phyloP scores from a whole-genome alignment of 176 grass and related monocot species.

The Oryza brachyantha region DNA sequence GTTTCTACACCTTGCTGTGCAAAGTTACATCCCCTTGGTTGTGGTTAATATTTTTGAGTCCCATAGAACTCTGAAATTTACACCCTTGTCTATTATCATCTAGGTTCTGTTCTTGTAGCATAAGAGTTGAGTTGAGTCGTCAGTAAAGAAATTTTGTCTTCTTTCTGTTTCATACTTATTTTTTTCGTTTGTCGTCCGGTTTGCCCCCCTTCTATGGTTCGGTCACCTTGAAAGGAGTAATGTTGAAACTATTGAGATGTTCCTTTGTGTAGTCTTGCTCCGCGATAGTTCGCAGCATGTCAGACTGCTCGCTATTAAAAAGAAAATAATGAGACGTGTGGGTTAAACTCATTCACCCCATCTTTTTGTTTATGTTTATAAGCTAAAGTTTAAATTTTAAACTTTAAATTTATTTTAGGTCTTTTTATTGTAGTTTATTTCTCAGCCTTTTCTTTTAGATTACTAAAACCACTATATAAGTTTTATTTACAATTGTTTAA shows the following conservation, averaged over 20 bases:
- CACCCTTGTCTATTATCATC: constrained; percentile 27
- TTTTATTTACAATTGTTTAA: too few relatives aligned
- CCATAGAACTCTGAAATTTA: constrained; percentile 1
- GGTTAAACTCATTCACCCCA: too few relatives aligned
- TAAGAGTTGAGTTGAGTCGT: constrained; percentile 42
- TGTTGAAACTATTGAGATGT: constrained; percentile 22
- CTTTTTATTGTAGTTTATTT: too few relatives aligned
- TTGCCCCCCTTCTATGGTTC: constrained; percentile 14
- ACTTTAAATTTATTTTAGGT: too few relatives aligned
- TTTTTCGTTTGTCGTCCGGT: not conserved
- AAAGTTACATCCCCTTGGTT: constrained; percentile 43
- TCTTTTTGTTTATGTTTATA: too few relatives aligned
- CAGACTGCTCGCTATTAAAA: not conserved
- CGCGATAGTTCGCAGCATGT: not conserved
- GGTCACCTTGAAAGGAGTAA: constrained; percentile 15
- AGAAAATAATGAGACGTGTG: constrained; percentile 4
- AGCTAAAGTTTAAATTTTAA: too few relatives aligned
- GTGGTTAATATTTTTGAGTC: constrained; percentile 46
- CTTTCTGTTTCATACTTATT: constrained; percentile 31
- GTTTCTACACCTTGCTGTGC: constrained; percentile 26
- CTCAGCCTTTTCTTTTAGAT: too few relatives aligned
- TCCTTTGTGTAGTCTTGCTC: not conserved
- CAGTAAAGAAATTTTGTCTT: constrained; percentile 49
- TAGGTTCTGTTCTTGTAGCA: constrained; percentile 51
- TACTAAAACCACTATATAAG: too few relatives aligned